A percentile compares a stretch with the other conserved stretches of the same genome.
These are phyloP conservation scores for Fusarium luffae DNA, from an alignment of 2,329 filamentous ascomycete species.

Conservation along the genomic window DNA sequence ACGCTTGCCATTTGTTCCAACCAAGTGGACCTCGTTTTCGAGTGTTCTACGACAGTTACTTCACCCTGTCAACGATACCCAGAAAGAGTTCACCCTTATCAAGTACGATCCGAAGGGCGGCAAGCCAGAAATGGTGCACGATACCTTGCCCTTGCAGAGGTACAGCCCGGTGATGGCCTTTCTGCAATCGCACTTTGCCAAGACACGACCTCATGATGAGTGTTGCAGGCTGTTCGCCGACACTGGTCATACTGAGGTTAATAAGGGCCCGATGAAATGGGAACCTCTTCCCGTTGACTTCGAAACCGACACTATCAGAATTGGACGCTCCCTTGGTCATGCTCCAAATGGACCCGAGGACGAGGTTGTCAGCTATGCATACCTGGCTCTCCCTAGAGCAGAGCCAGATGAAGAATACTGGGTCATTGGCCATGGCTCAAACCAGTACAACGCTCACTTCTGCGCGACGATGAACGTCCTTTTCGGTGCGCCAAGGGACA, in stretches of 20 bases:
- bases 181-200: constrained; percentile 14
- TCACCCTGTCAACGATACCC: background rate
- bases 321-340: constrained; percentile 20
- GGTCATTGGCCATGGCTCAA: constrained; percentile 36
- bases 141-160: constrained; percentile 12
- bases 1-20: constrained; percentile 39
- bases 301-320: constrained; percentile 27
- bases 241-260: background rate
- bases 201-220: background rate
- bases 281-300: constrained; percentile 38
- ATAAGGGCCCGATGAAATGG: constrained; percentile 16
- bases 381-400: constrained; percentile 38
- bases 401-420: background rate
- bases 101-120: constrained; percentile 18
- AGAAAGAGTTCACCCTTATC: constrained; percentile 9
- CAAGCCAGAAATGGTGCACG: background rate
- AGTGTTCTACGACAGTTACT: constrained; percentile 43
- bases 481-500: constrained; percentile 18
- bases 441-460: constrained; percentile 45
- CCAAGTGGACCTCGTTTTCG: constrained; percentile 35
- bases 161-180: constrained; percentile 4
- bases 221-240: constrained; percentile 44
- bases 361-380: constrained; percentile 27
- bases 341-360: background rate
- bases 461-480: constrained; percentile 44